Base-by-base conservation (phyloP, 2,329 filamentous ascomycete species). In the Aphanoascus verrucosus region DNA sequence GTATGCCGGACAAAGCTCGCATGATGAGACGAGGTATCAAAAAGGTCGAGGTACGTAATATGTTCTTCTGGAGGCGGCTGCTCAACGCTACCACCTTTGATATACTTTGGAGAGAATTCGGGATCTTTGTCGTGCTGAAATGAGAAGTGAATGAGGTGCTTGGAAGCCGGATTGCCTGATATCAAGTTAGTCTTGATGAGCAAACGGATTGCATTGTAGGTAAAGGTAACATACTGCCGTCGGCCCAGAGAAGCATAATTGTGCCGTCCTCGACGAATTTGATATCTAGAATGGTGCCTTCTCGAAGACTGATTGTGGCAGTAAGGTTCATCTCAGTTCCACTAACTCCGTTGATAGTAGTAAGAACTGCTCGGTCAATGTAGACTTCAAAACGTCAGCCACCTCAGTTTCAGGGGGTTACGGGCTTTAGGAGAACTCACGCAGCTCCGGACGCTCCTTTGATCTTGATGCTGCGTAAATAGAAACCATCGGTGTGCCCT, bases 201-300 rank as follows among this genome's bases (percentile, higher is more conserved):
- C 34, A 15, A 28, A 20, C 12, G 15, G 35, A 7, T 12, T 11
- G 3, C n/a, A n/a, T n/a, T n/a, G n/a, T n/a, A 40, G 34, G 19
- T 2, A 15, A 14, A 2, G 2, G 28, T 37, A 31, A 43, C 60
- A 60, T 63, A 69, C 69, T 62, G 19, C 58, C 53, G 34, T 64
- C 62, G 42, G 64, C 62, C 67, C 77, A 78, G 1, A 89, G 74
- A 1, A 86, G 59, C 51, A 88, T 72, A 1, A 89, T 64, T 0
- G 71, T 74, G 11, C 74, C 67, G 53, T 85, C 79, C 60, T 84
- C 76, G 42, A 86, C 74, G 61, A 89, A 88, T 62, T 84, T 83
- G 12, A 85, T 66, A 63, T 88, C 83, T 17, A 80, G 65, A 14
- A 72, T 65, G 23, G 65, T 62, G 14, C 70, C 70, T 9, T 62